Percentiles rank a stretch among this genome's conserved stretches.
These are phyloP conservation scores for Aspergillus saccharolyticus DNA, from an alignment of 495 filamentous ascomycete species.

Conservation along the genomic window DNA sequence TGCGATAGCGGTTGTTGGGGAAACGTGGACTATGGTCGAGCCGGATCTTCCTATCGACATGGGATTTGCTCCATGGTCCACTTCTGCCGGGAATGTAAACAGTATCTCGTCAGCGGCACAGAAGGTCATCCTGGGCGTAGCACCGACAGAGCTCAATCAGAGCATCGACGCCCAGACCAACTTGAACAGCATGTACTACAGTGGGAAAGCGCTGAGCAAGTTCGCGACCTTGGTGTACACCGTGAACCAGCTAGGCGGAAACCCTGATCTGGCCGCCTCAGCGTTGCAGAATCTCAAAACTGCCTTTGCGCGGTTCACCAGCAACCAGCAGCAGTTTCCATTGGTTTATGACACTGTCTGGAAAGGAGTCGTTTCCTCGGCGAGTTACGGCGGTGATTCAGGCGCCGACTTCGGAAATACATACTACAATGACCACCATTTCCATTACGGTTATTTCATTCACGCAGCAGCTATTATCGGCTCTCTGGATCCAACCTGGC, in stretches of 20 bases:
- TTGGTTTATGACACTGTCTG: constrained; percentile 79
- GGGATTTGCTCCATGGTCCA: constrained; percentile 70
- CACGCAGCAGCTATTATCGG: constrained; percentile 83
- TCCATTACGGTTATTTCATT: constrained; percentile 88
- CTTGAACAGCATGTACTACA: constrained; percentile 90
- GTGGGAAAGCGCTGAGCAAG: constrained; percentile 87
- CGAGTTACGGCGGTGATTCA: constrained; percentile 70
- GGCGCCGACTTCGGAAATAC: constrained; percentile 78
- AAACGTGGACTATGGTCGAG: constrained; percentile 79
- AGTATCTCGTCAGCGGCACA: constrained; percentile 49
- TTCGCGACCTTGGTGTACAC: constrained; percentile 72
- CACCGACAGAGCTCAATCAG: constrained; percentile 62
- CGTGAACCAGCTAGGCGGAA: constrained; percentile 58
- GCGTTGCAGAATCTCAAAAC: constrained; percentile 65
- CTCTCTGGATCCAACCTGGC: constrained; percentile 72
- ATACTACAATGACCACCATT: constrained; percentile 95
- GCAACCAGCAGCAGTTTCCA: constrained; percentile 72
- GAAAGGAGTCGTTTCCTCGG: constrained; percentile 81
- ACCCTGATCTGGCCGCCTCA: constrained; percentile 52
- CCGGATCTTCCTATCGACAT: constrained; percentile 64
- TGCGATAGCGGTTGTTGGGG: constrained; percentile 65
- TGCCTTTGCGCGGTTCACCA: constrained; percentile 69
- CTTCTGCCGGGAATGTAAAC: constrained; percentile 43
- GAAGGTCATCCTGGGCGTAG: constrained; percentile 51
- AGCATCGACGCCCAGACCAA: constrained; percentile 66